Percentiles rank a stretch among this genome's conserved stretches.
phyloP scores from a whole-genome alignment of 345 rosid genomes.

The Eutrema heterophyllum region DNA sequence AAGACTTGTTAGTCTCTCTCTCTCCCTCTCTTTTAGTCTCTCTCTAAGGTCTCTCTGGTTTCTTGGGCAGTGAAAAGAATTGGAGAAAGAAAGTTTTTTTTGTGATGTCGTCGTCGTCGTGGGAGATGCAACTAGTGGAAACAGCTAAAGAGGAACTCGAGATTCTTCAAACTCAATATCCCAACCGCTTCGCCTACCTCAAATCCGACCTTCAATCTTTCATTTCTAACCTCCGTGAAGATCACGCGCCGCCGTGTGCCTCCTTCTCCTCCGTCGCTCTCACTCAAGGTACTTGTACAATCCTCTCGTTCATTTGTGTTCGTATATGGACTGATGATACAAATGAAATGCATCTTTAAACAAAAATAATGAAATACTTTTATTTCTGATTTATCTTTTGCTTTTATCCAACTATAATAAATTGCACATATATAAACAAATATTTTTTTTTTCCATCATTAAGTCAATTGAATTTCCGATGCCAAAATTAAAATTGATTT shows the following conservation, averaged over 20 bases:
- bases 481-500: background rate
- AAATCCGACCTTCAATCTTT: conserved; percentile 45
- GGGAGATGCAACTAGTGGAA: conserved; percentile 36
- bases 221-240: conserved; percentile 33
- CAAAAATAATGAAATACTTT: background rate
- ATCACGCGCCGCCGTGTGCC: conserved; percentile 24
- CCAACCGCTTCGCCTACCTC: conserved; percentile 37
- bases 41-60: background rate
- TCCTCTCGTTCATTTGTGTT: background rate
- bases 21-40: background rate
- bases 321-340: background rate
- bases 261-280: conserved; percentile 21
- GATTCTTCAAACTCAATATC: conserved; percentile 38
- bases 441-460: background rate
- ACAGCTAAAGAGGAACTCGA: conserved; percentile 46
- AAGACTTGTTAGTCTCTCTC: background rate
- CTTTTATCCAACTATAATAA: no score
- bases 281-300: conserved; percentile 39
- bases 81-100: background rate
- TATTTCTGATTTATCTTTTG: background rate
- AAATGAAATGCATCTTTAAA: background rate
- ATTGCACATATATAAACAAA: no score
- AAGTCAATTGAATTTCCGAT: background rate
- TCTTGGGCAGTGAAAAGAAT: background rate
- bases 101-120: conserved; percentile 14